These are phyloP conservation scores for Quercus glauca DNA, from an alignment of 306 rosid species.

Conservation along the genomic window DNA sequence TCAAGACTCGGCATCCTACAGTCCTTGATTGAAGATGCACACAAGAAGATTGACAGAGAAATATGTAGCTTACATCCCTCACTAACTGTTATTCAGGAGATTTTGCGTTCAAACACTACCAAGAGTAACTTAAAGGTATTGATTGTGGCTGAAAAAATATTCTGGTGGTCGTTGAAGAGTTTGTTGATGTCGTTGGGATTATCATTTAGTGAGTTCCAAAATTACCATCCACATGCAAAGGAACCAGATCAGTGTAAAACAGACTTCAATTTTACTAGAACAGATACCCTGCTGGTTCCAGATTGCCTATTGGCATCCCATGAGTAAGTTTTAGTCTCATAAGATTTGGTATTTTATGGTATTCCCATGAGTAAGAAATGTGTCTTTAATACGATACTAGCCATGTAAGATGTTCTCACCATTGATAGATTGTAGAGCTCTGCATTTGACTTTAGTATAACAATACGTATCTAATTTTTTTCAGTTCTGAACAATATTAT, in stretches of 20 bases:
- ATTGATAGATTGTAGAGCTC: background rate
- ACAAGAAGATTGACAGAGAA: conserved; percentile 30
- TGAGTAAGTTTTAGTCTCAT: conserved; percentile 38
- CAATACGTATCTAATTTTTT: background rate
- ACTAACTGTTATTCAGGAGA: conserved; percentile 37
- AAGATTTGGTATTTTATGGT: background rate
- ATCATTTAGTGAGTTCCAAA: conserved; percentile 38
- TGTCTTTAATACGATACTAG: background rate
- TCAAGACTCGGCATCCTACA: conserved; percentile 42
- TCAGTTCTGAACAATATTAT: background rate
- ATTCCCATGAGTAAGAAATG: background rate
- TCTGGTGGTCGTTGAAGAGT: conserved; percentile 52
- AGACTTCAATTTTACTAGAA: conserved; percentile 15
- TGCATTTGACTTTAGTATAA: background rate
- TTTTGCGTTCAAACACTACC: conserved; percentile 35
- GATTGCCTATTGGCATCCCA: conserved; percentile 51
- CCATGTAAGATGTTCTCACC: background rate
- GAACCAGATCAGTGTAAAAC: conserved; percentile 12
- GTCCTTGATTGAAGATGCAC: conserved; percentile 48
- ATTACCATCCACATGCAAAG: conserved; percentile 10
- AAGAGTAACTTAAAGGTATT: conserved; percentile 35
- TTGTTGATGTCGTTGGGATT: conserved; percentile 46
- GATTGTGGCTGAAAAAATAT: conserved; percentile 54
- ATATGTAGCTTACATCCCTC: conserved; percentile 45
- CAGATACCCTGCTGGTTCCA: conserved; percentile 32